Percentiles rank a stretch among this genome's conserved stretches.
Conservation (phyloP, 2,329 filamentous ascomycete species). For the Blastomyces parvus region DNA sequence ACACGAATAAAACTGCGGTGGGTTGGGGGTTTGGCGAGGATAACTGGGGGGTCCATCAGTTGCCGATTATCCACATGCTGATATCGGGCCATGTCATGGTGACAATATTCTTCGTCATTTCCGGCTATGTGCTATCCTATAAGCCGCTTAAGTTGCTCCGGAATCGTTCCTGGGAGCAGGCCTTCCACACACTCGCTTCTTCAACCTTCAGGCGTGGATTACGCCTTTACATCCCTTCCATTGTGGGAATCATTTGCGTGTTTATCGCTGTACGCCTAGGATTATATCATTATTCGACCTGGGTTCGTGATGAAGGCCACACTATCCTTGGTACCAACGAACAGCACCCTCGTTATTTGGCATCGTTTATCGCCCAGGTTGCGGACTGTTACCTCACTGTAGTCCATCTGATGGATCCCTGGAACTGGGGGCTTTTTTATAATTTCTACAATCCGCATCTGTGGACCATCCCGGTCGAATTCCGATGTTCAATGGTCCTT, state of each 20-base stretch:
- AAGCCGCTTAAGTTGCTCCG: slow-evolving; percentile 34
- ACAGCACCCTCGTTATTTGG: slow-evolving; percentile 35
- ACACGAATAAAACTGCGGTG: slow-evolving; percentile 33
- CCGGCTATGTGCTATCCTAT: slow-evolving; percentile 39
- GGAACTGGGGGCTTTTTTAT: slow-evolving; percentile 32
- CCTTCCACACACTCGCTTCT: slow-evolving; percentile 33
- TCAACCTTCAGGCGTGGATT: slow-evolving; percentile 37
- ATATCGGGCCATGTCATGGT: slow-evolving; percentile 41
- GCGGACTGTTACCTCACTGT: slow-evolving; percentile 30
- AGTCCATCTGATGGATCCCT: slow-evolving; percentile 29
- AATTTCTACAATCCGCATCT: slow-evolving; percentile 40
- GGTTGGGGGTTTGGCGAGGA: slow-evolving; percentile 34
- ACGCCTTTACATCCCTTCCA: slow-evolving; percentile 34
- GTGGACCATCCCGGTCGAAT: slow-evolving; percentile 40
- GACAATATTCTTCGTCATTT: slow-evolving; percentile 41
- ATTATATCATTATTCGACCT: slow-evolving; percentile 31
- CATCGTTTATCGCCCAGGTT: slow-evolving; percentile 26
- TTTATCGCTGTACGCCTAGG: slow-evolving; percentile 36
- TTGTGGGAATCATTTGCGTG: slow-evolving; percentile 30
- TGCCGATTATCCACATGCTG: slow-evolving; percentile 35
- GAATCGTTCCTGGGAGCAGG: slow-evolving; percentile 30
- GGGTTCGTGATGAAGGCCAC: slow-evolving; percentile 28
- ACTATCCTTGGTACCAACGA: slow-evolving; percentile 34
- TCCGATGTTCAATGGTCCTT: slow-evolving; percentile 37
- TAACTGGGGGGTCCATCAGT: slow-evolving; percentile 33